Evolutionary conservation across 2,329 filamentous ascomycete species (phyloP), one percentile per base, ranked within the genome.

Genomic region (Colletotrichum caudatum): DNA sequence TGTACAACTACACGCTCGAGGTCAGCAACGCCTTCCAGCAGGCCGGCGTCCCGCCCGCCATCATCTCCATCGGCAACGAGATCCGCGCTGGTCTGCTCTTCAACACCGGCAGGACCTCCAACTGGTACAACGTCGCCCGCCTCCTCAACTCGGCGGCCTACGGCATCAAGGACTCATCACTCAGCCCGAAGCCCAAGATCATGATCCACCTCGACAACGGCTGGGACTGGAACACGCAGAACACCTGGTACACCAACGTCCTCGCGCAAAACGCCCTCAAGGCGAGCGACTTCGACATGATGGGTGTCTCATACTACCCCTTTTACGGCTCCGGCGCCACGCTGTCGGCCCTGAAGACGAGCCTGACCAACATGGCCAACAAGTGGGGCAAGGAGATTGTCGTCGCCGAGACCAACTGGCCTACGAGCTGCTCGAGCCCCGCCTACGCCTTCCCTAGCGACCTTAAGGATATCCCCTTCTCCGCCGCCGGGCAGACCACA

Each of bases 131-230:
- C 78, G 87, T 93, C 41, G 90, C 90, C 0, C 81, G 82, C 0
- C 82, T 94, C 29, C 85, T 94, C 11, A 88, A 92, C 77, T 90
- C 89, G 8, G 91, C 89, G 0, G 84, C 89, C 0, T 86, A 84
- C 69, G 92, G 89, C 2, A 85, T 94, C 76, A 91, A 90, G 76
- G 89, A 92, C 76, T 91, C 89, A 5, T 82, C 80, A 3, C 81
- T 92, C 35, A 79, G 78, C 51, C 83, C 86, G 0, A 85, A 87
- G 73, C 90, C 91, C 1, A 88, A 90, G 77, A 92, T 93, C 79
- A 90, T 94, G 89, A 88, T 94, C 51, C 92, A 94, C 76, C 84
- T 93, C 4, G 91, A 94, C 78, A 91, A 93, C 76, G 92, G 92
- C n/a, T 94, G 91, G 90, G 86, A 91, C 74, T 92, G 88, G 89